Percentiles rank a stretch among this genome's conserved stretches.
Evolutionary conservation across 1,139 yeast species (phyloP).

Genomic region (Candida labiduridarum): DNA sequence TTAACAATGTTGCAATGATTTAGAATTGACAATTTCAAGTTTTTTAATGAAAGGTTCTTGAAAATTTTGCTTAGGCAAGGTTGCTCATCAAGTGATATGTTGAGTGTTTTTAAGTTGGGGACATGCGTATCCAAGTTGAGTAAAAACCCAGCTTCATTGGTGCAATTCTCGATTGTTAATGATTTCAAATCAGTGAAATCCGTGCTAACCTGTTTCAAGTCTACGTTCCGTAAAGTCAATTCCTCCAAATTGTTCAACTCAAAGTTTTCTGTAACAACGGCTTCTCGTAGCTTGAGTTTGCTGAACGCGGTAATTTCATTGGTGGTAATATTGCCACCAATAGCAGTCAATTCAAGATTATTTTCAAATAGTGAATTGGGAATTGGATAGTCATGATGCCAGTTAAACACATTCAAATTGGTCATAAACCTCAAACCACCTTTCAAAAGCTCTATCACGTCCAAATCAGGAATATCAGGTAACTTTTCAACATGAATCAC

Average conservation of each 20-base stretch:
- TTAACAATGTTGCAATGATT: conserved; percentile 2
- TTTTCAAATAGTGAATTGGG: conserved; percentile 5
- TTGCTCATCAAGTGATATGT: conserved; percentile 9
- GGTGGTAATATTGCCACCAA: conserved; percentile 10
- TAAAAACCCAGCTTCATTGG: conserved; percentile 8
- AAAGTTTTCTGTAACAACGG: conserved; percentile 3
- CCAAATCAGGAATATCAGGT: conserved; percentile 33
- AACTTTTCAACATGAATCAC: conserved; percentile 20
- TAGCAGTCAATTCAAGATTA: conserved; percentile 6
- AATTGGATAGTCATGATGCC: conserved; percentile 18
- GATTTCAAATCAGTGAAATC: conserved; percentile 7
- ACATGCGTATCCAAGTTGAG: conserved; percentile 6
- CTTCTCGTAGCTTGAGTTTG: background rate
- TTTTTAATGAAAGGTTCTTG: conserved; percentile 2
- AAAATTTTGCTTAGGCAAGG: conserved; percentile 7
- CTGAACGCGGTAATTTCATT: background rate
- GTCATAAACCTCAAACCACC: conserved; percentile 21
- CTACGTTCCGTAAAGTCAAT: conserved; percentile 11
- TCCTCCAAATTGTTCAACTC: conserved; percentile 1
- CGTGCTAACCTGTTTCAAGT: conserved; percentile 6
- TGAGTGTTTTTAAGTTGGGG: conserved; percentile 3
- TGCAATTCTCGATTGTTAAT: conserved; percentile 16
- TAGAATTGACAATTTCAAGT: conserved; percentile 6
- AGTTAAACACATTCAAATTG: conserved; percentile 24
- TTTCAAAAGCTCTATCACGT: conserved; percentile 20